These are phyloP conservation scores for Solanum paucissectum DNA, from an alignment of 257 asterid genomes.

Conservation along the genomic window DNA sequence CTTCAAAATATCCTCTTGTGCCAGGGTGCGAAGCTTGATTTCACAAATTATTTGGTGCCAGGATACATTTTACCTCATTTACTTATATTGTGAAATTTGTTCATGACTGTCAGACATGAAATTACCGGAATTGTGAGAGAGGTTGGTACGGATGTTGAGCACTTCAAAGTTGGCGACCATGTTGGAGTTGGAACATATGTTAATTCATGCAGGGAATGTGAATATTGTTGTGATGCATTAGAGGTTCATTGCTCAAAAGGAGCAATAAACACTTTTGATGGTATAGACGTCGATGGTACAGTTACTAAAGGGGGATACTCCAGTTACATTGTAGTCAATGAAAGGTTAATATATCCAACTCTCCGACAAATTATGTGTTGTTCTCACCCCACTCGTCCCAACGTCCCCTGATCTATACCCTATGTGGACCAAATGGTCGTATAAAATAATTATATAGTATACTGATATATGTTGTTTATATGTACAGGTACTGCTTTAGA, in stretches of 20 bases:
- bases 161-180: conserved; percentile 62
- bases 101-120: conserved; percentile 53
- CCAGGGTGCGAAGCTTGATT: conserved; percentile 60
- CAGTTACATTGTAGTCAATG: conserved; percentile 52
- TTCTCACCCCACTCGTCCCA: background rate
- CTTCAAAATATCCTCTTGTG: conserved; percentile 75
- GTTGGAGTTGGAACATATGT: conserved; percentile 94
- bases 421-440: background rate
- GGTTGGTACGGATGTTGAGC: conserved; percentile 49
- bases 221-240: conserved; percentile 40
- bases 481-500: conserved; percentile 61
- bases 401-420: background rate
- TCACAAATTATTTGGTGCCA: background rate
- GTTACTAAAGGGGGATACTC: conserved; percentile 95
- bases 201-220: conserved; percentile 84
- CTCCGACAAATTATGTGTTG: background rate
- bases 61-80: background rate
- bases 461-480: background rate
- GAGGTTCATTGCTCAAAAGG: conserved; percentile 75
- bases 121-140: conserved; percentile 60
- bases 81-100: background rate
- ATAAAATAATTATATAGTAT: background rate
- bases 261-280: conserved; percentile 45
- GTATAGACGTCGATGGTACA: conserved; percentile 69
- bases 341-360: conserved; percentile 32